Base-by-base conservation (phyloP, 2,329 filamentous ascomycete genomes). In the Aspergillus transmontanensis region DNA sequence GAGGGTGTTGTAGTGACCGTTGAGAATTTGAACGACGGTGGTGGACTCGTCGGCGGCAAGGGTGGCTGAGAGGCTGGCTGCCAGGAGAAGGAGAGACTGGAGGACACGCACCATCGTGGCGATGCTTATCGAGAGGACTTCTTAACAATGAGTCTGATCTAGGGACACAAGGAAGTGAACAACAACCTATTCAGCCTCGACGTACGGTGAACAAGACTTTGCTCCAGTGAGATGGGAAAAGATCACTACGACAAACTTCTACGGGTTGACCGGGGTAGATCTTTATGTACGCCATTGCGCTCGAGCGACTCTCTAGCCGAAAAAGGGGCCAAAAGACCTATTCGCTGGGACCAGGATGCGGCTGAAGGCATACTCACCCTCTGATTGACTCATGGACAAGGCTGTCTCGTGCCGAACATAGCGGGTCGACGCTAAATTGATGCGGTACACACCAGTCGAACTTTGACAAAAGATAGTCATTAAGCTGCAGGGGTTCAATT, bases 1-100 rank as follows among this genome's bases (percentile, higher is more conserved):
- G 23, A 66, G 9, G 19, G 53, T 58, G 23, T 61, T 63, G 11
- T 51, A 21, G 28, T 60, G 60, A 14, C 57, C 60, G 21, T 60
- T 60, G 46, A 68, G 68, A 45, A 67, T 12, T n/a, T 62, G n/a
- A 16, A 50, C 46, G 45, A 69, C 28, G 23, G 61, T 64, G 23
- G 63, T 65, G 16, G 57, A 61, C 6, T 58, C 54, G 16, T 61
- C 62, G 7, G 59, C 56, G 41, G 45, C 36, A 34, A 53, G 36
- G 21, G 60, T 56, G 46, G 53, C 46, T 6, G 46, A 28, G 28
- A 61, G 28, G 51, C 55, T n/a, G 26, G 30, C 59, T 1, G n/a
- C 58, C 39, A 64, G 23, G 39, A 58, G 19, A 26, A 50, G 46
- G 23, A 50, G 46, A 28, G 23, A 50, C 46, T 50, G 46, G 23